Conservation (phyloP, 345 rosid species). For the Salix caprea region DNA sequence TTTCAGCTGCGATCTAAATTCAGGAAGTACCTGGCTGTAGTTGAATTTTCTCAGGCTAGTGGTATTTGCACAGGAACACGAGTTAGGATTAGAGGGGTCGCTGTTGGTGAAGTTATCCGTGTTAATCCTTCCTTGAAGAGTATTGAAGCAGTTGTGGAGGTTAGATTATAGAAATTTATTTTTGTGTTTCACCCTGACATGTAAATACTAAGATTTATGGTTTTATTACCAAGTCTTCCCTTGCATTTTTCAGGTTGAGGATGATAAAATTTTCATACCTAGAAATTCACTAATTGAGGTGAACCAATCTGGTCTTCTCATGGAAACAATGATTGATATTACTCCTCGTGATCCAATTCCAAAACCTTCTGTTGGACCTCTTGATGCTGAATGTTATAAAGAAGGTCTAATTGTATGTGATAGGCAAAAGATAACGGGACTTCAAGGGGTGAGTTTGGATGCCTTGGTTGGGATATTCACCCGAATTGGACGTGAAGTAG, state of each 20-base stretch:
- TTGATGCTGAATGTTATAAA: slow-evolving; percentile 62
- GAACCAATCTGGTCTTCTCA: slow-evolving; percentile 96
- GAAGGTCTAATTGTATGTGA: slow-evolving; percentile 92
- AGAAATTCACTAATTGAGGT: slow-evolving; percentile 85
- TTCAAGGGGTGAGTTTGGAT: slow-evolving; percentile 92
- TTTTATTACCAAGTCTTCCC: not conserved
- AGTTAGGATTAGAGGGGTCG: slow-evolving; percentile 93
- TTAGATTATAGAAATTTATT: slow-evolving; percentile 18
- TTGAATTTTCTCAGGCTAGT: slow-evolving; percentile 77
- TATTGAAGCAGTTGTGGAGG: slow-evolving; percentile 96
- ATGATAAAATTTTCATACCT: slow-evolving; percentile 89
- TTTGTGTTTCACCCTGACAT: not conserved
- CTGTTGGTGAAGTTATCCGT: slow-evolving; percentile 81
- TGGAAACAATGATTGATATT: slow-evolving; percentile 94
- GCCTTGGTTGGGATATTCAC: slow-evolving; percentile 85
- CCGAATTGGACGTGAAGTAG: slow-evolving; percentile 82
- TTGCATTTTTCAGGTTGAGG: slow-evolving; percentile 62
- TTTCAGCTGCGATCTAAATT: slow-evolving; percentile 76
- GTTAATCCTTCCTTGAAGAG: slow-evolving; percentile 85
- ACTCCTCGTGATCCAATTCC: slow-evolving; percentile 90
- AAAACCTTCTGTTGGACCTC: slow-evolving; percentile 71
- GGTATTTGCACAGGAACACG: slow-evolving; percentile 93
- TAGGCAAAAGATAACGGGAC: slow-evolving; percentile 80
- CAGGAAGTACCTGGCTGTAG: slow-evolving; percentile 73
- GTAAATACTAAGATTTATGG: not conserved